Percentiles rank a stretch among this genome's conserved stretches.
phyloP scores from a whole-genome alignment of 768 basidiomycete genomes.

The Phanerochaete carnosa region DNA sequence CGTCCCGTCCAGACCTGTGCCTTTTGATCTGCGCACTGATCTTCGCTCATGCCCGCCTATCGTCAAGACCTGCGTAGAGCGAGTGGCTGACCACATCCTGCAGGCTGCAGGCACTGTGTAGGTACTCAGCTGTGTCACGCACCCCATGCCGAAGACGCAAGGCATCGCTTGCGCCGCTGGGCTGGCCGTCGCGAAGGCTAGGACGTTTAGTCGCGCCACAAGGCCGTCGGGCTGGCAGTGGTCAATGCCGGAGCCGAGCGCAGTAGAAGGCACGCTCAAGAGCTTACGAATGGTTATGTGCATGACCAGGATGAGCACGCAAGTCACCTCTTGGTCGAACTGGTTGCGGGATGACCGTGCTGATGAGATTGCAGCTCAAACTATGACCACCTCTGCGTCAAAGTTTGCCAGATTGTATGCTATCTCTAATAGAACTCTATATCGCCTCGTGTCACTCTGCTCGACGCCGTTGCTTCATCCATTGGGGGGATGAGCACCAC shows the following conservation, averaged over 20 bases:
- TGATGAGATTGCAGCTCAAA: not conserved
- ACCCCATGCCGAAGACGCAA: not conserved
- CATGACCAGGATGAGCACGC: not conserved
- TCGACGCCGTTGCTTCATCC: not conserved
- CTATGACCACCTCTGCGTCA: not conserved
- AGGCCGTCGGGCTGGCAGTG: not conserved
- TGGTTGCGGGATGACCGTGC: not conserved
- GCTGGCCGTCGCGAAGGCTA: not conserved
- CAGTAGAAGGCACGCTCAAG: not conserved
- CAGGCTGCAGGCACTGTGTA: not conserved
- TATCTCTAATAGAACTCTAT: not conserved
- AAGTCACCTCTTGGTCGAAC: not conserved
- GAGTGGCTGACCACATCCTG: not conserved
- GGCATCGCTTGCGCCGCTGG: not conserved
- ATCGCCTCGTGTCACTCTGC: not conserved
- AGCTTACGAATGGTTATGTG: not conserved
- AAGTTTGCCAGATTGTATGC: not conserved
- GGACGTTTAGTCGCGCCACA: not conserved
- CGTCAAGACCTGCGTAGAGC: not conserved
- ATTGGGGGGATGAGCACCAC: not conserved
- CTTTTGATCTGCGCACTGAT: conserved; percentile 2
- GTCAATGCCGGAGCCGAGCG: not conserved
- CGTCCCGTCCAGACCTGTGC: too few relatives aligned
- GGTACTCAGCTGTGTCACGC: not conserved
- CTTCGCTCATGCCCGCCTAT: not conserved